Base-by-base conservation (phyloP, 768 basidiomycete species). In the Pisolithus tinctorius region DNA sequence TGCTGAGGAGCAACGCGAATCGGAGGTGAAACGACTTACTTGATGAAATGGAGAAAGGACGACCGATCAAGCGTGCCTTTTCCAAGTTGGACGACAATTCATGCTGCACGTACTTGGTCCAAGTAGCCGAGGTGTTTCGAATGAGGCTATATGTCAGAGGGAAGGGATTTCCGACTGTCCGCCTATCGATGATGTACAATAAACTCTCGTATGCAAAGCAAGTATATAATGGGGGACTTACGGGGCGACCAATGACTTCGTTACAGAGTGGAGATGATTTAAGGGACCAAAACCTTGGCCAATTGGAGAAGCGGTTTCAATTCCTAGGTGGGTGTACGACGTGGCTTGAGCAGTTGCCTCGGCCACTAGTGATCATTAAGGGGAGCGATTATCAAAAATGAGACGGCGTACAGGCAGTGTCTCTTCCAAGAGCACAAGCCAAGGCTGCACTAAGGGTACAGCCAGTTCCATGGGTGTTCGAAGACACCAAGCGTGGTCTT, bases 361-460 rank as follows among this genome's bases (percentile, higher is more conserved):
- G 1, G 65, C 66, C 30, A 85, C 84, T 84, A 53, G 9, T 45
- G 45, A 37, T 8, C 1, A 43, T 49, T 11, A 47, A 29, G 36
- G 13, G 41, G 34, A 16, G 2, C 27, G 37, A 13, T 13, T 1
- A 1, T 8, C 25, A 25, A 29, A 4, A 43, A 39, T 8, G 34
- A 36, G 26, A 55, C 57, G 54, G 30, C 36, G 75, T 77, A 62
- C 47, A 76, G 73, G 53, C n/a, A 55, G 46, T 8, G 54, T 57
- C 52, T 80, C 82, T 42, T 3, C 80, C 85, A 14, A 93, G 70
- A 5, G 74, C 74, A 49, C 81, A 82, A 2, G 84, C 84, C 16
- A 95, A 76, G 0, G 91, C 88, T 0, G 93, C 83, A 43, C 83
- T 85, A n/a, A 96, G 72, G 0, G 93, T 96, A 64, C 93, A 96